These are phyloP conservation scores for Amaranthus cruentus DNA, from an alignment of 148 eudicot genomes.

Conservation along the genomic window DNA sequence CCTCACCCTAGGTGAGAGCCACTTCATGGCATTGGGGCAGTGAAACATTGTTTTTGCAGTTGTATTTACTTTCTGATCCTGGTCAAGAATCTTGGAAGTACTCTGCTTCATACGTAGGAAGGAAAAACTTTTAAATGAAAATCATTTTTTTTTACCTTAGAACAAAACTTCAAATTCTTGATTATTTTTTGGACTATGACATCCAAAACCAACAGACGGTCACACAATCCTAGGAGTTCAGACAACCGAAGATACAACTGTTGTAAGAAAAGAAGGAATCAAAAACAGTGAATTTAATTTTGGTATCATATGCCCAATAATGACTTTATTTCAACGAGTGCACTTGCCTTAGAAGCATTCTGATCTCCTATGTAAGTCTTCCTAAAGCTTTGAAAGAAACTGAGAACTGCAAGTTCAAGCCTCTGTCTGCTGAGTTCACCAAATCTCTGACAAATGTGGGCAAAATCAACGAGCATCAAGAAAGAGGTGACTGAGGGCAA, in stretches of 20 bases:
- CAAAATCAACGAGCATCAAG: background rate
- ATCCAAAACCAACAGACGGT: constrained; percentile 71
- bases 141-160: constrained; percentile 44
- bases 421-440: constrained; percentile 80
- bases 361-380: constrained; percentile 82
- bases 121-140: background rate
- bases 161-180: constrained; percentile 72
- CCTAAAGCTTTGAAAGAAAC: constrained; percentile 69
- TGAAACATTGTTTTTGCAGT: too few species aligned
- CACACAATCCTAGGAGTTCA: constrained; percentile 83
- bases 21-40: too few species aligned
- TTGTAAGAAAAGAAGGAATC: constrained; percentile 40
- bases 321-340: background rate
- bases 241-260: constrained; percentile 86
- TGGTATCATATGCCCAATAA: background rate
- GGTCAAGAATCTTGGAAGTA: background rate
- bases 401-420: constrained; percentile 82
- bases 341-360: constrained; percentile 72
- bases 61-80: background rate
- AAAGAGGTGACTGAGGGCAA: background rate
- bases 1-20: too few species aligned
- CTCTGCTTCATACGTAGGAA: background rate
- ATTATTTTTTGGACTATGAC: constrained; percentile 78
- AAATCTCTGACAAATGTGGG: constrained; percentile 56
- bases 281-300: background rate